Evolutionary conservation across 129 eudicot genomes (phyloP).

Genomic region (Escallonia herrerae): DNA sequence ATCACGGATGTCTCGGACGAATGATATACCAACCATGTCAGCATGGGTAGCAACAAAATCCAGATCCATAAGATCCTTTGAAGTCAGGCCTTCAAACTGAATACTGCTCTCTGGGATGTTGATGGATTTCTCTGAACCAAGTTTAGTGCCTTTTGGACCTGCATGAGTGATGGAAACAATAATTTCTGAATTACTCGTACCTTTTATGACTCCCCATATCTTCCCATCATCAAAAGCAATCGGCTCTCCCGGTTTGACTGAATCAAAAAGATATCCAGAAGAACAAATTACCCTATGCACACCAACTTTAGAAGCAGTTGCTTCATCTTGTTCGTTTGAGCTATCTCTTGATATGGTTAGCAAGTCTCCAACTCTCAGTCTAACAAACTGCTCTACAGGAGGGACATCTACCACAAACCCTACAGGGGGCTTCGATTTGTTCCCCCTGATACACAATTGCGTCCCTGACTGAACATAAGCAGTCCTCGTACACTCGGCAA

Average conservation of each 20-base stretch:
- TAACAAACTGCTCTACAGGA: constrained; percentile 47
- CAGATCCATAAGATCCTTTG: no score
- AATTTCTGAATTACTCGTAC: constrained; percentile 57
- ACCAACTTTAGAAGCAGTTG: constrained; percentile 22
- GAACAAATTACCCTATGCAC: constrained; percentile 58
- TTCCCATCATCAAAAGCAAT: constrained; percentile 83
- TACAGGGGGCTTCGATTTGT: constrained; percentile 26
- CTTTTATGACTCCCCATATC: constrained; percentile 74
- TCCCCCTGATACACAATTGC: constrained; percentile 34
- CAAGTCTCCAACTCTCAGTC: constrained; percentile 59
- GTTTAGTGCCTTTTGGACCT: no score
- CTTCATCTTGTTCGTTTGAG: constrained; percentile 27
- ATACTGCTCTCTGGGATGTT: no score
- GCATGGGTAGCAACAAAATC: no score
- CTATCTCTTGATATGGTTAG: constrained; percentile 54
- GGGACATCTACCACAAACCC: constrained; percentile 63
- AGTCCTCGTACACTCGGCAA: constrained; percentile 57
- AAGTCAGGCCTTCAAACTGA: no score
- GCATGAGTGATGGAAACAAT: constrained; percentile 66
- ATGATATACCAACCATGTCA: no score
- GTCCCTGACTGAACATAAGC: constrained; percentile 55
- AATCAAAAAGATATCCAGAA: constrained; percentile 70
- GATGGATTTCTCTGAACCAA: no score
- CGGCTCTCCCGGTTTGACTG: constrained; percentile 76
- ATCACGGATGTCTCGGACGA: no score